Base-by-base conservation (phyloP, 1,284 basidiomycete species). In the Leccinum olivaceoglutinosum region DNA sequence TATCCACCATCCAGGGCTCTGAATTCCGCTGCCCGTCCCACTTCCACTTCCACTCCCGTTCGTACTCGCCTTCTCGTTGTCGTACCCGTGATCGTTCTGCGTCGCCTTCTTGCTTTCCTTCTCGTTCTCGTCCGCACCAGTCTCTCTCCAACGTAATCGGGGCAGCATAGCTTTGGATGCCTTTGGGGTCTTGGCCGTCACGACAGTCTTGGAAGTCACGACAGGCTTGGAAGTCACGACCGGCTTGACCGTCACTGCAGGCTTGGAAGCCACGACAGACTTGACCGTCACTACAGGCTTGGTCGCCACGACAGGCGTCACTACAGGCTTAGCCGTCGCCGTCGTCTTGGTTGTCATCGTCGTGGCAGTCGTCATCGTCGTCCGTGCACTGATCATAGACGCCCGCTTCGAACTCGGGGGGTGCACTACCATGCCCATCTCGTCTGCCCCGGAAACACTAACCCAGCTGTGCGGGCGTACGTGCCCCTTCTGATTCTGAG, bases 401-500 rank as follows among this genome's bases (percentile, higher is more conserved):
- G 58, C 55, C 32, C 64, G 68, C 25, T 63, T 67, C 53, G 14
- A 25, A 34, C 3, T 21, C 21, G 21, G 21, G 12, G 49, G 11
- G 49, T 51, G 49, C 21, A 55, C 10, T 2, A 29, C 29, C 53
- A 60, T 25, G 0, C 74, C 71, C 70, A 72, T 64, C 62, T 75
- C 71, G 49, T 72, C 73, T 44, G 60, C 65, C 16, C 54, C 57
- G 3, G 4, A 14, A 0, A n/a, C 32, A 3, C 11, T 29, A 21
- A 38, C 21, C 10, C 44, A 54, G 53, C 25, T 29, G 14, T 29
- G 25, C 16, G 14, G 8, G 5, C 12, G 53, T 0, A 55, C 21
- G 21, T 12, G 49, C 49, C 49, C 49, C 49, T 51, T 51, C 21
- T 14, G 18, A 21, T 51, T 51, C 49, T 21, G 18, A 51, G 0